Evolutionary conservation across 805 yeast genomes (phyloP), one percentile per base, ranked within the genome.

Genomic region (Dipodascus geniculatus): DNA sequence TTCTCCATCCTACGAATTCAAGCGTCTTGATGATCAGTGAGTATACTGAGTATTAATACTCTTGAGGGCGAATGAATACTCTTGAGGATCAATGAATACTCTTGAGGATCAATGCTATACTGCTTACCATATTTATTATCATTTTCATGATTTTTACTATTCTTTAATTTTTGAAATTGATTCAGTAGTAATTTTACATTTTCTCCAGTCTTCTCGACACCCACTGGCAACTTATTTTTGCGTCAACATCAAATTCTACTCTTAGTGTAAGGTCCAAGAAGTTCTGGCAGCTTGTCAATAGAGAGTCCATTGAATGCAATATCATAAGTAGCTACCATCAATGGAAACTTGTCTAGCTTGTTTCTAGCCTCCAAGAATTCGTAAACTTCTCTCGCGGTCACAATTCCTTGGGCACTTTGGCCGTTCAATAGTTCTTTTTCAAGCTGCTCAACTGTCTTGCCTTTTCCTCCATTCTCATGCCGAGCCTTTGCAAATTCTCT

Each of bases 381-480:
- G 69, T 88, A 86, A 48, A 93, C 97, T 75, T 93, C 99, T 67
- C 79, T 81, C 54, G 90, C 78, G 44, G 99, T 93, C 64, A 85
- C 79, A 56, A 90, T 78, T 70, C 99, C 99, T 75, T 93, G 99
- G 55, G 97, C 95, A 49, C 93, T 83, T 76, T 90, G 97, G 52
- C 99, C 99, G 68, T 93, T 89, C 61, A 93, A 76, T 61, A 93
- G 74, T 66, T 78, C 85, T 71, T 80, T 82, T 73, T 93, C 99
- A 54, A 93, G 85, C 63, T 82, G 89, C 65, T 76, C 74, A 48
- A 96, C 93, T 56, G 80, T 70, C 63, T 81, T 86, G 57, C 85
- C 84, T 38, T 38, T 38, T n/a, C 44, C 44, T 6, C 33, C 33
- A 28, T 28, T 28, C 6, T 28, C 33, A 28, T 28, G 6, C 20